Conservation (phyloP, 371 early-diverging fungal genomes). For the Zopfochytrium polystomum region DNA sequence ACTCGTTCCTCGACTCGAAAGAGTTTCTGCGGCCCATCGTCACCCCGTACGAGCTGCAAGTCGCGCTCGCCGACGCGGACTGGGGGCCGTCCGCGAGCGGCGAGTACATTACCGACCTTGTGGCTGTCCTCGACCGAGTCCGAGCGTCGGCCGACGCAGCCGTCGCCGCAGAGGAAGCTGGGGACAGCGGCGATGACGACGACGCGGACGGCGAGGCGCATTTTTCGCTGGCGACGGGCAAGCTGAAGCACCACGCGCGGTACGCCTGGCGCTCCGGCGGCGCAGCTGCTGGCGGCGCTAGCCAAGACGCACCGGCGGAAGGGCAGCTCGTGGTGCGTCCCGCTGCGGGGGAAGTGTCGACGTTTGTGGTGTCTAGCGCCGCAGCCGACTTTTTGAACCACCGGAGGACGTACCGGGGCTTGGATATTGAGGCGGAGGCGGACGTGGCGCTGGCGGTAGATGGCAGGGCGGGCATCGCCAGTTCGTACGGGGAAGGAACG, state of each 20-base stretch:
- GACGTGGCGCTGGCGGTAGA: constrained; percentile 66
- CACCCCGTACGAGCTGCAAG: constrained; percentile 86
- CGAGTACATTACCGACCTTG: constrained; percentile 33
- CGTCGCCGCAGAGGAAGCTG: constrained; percentile 31
- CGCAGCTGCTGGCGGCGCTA: constrained; percentile 1
- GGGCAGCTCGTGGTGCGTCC: constrained; percentile 52
- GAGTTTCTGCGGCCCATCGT: constrained; percentile 90
- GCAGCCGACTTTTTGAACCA: constrained; percentile 66
- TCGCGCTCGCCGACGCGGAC: constrained; percentile 63
- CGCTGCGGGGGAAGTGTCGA: constrained; percentile 56
- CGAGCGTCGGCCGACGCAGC: constrained; percentile 10
- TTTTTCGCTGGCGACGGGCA: constrained; percentile 86
- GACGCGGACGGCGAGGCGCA: too few relatives aligned
- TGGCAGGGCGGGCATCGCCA: constrained; percentile 83
- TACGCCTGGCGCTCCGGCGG: background rate
- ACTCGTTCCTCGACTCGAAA: constrained; percentile 85
- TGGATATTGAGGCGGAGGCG: constrained; percentile 71
- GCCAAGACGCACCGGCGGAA: constrained; percentile 2
- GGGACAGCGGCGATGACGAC: constrained; percentile 66
- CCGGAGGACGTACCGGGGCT: constrained; percentile 71
- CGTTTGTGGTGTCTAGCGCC: constrained; percentile 65
- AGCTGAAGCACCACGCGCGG: constrained; percentile 44
- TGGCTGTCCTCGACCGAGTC: constrained; percentile 19
- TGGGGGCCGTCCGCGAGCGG: too few relatives aligned
- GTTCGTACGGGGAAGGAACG: constrained; percentile 63